Evolutionary conservation across 106 monocot genomes (phyloP), one percentile per base, ranked within the genome.

Genomic region (Dendrobium officinale): DNA sequence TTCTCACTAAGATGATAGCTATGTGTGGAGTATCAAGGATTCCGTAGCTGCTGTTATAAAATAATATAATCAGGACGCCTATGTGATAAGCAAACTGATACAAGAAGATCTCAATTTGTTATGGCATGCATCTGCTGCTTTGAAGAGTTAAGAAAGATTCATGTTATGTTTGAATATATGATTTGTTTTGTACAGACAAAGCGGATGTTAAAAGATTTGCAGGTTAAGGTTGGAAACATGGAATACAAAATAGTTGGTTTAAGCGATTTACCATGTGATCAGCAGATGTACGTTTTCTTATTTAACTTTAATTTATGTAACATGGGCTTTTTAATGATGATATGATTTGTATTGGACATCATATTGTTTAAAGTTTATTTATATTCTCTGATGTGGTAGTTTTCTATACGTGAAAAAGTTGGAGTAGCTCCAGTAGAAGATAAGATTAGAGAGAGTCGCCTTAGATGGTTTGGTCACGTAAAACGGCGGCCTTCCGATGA

Each of bases 171-270:
- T 68, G 7, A 0, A 68, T 2, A 15, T 27, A 29, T 1, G 33
- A 29, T 27, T 48, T 22, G 19, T 75, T 3, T 15, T 13, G 74
- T 59, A 55, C 78, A 98, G 98, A 95, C 98, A 0, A 98, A 95
- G 77, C 87, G 98, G 4, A 83, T 42, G 40, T 87, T 98, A 0
- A 98, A 95, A 75, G 92, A 92, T 86, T 58, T 98, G 74, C 88
- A 95, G 67, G 82, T 98, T 42, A 92, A 88, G 59, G 81, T 82
- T 9, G 78, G 77, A 33, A 93, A 91, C 31, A 22, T 73, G 26
- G 98, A 98, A 44, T 92, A 79, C 73, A 98, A 95, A 78, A 93
- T 98, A 66, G 88, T 88, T 79, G 98, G 98, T 42, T 76, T 95
- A 29, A 98, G 98, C 73, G 98, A 98, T 13, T 26, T 78, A 19